These are phyloP conservation scores for Dryas integrifolia DNA, from an alignment of 331 rosid genomes.

Conservation along the genomic window DNA sequence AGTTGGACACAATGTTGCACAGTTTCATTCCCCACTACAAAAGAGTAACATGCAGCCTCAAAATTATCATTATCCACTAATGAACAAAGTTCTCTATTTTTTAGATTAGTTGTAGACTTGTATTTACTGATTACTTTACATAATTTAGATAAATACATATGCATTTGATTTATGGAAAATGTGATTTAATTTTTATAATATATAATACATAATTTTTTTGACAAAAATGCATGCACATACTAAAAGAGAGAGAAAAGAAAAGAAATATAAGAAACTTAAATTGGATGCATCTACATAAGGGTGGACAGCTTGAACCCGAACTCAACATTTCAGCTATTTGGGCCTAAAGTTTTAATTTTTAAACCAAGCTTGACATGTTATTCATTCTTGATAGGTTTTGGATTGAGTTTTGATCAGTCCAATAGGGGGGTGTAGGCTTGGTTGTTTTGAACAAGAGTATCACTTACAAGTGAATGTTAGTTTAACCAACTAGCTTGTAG, in stretches of 20 bases:
- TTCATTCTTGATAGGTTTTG: background rate
- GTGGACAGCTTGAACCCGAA: too few species aligned
- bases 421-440: background rate
- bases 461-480: too few species aligned
- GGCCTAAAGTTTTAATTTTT: background rate
- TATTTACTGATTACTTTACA: background rate
- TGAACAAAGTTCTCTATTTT: background rate
- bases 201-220: too few species aligned
- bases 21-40: too few species aligned
- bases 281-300: too few species aligned
- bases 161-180: too few species aligned
- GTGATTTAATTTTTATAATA: too few species aligned
- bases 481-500: too few species aligned
- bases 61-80: background rate
- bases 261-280: too few species aligned
- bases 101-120: background rate
- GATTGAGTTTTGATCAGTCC: background rate
- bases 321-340: background rate
- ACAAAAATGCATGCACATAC: too few species aligned
- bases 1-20: background rate
- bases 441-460: background rate
- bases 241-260: too few species aligned
- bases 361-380: background rate
- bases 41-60: background rate
- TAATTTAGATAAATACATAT: too few species aligned